Conservation (phyloP, 495 filamentous ascomycete species). For the Poronia punctata region DNA sequence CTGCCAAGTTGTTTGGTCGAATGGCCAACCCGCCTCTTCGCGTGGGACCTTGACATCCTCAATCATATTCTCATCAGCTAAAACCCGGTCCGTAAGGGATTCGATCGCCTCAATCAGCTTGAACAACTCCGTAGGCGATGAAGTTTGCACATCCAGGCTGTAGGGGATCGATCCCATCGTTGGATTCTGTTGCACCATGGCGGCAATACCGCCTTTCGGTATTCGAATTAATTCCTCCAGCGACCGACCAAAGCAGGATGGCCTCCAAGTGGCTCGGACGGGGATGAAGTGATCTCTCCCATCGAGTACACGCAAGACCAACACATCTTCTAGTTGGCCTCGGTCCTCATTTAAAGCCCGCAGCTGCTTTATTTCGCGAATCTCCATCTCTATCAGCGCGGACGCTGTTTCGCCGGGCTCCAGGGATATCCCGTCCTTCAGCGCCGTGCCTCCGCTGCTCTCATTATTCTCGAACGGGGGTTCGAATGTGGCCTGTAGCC, state of each 20-base stretch:
- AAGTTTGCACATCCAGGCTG: slow-evolving; percentile 37
- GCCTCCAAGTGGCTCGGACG: slow-evolving; percentile 67
- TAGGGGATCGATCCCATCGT: slow-evolving; percentile 35
- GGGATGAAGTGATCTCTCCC: slow-evolving; percentile 92
- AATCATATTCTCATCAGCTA: slow-evolving; percentile 82
- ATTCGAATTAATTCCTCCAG: slow-evolving; percentile 78
- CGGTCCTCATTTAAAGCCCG: slow-evolving; percentile 63
- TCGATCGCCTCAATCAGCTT: slow-evolving; percentile 80
- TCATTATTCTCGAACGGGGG: slow-evolving; percentile 13
- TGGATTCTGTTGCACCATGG: slow-evolving; percentile 26
- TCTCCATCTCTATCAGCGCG: slow-evolving; percentile 55
- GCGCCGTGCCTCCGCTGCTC: slow-evolving; percentile 25
- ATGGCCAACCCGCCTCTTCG: slow-evolving; percentile 65
- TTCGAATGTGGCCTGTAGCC: slow-evolving; percentile 61
- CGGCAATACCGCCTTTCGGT: slow-evolving; percentile 67
- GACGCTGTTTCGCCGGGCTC: slow-evolving; percentile 77
- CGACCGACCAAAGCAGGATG: slow-evolving; percentile 74
- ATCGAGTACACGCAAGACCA: slow-evolving; percentile 77
- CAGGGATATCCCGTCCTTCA: slow-evolving; percentile 50
- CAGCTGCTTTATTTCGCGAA: slow-evolving; percentile 58
- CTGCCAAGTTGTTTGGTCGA: slow-evolving; percentile 42
- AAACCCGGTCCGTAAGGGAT: slow-evolving; percentile 59
- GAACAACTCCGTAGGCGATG: slow-evolving; percentile 75
- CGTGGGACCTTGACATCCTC: slow-evolving; percentile 53
- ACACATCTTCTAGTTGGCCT: slow-evolving; percentile 67